Evolutionary conservation across 2,329 filamentous ascomycete genomes (phyloP), one percentile per base, ranked within the genome.

Genomic region (Scorias spongiosa): DNA sequence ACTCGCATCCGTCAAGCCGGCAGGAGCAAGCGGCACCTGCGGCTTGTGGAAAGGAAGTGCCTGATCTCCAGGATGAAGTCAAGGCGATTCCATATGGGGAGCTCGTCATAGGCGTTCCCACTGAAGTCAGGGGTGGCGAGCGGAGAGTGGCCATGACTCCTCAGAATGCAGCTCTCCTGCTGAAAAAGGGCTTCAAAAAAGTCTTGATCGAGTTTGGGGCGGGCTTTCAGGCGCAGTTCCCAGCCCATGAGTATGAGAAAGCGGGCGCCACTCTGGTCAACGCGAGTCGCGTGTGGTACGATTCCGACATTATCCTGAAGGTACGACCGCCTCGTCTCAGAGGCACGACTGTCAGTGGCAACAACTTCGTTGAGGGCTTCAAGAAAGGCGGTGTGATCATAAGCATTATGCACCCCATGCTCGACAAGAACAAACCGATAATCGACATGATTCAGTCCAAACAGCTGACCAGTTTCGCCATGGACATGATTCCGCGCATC

Each of bases 401-500:
- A 51, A 89, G 84, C 2, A 84, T 93, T 57, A 64, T 94, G 26
- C 86, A 93, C 58, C 86, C 86, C 0, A 54, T 55, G 28, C 32
- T 53, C 3, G 72, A 78, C 6, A 84, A 89, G 65, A 93, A 93
- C 62, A 80, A 76, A 62, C 68, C 75, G 8, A 66, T 89, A 5
- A 81, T 93, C 9, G 75, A 86, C 47, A 78, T 76, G 46, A 73
- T 93, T 47, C 79, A 84, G 20, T 69, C 71, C 32, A 76, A 76
- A 41, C 80, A 81, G 26, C 78, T 80, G 2, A 93, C 84, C 1
- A 68, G 76, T 12, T 91, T 94, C 58, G 85, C 87, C 17, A 93
- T 94, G 86, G 87, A 94, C 58, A 81, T 88, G 78, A 81, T 94
- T 42, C 87, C 87, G 12, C 78, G 87, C 36, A 93, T 93, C 53